Base-by-base conservation (phyloP, 768 basidiomycete species). In the Lactarius sanguifluus region DNA sequence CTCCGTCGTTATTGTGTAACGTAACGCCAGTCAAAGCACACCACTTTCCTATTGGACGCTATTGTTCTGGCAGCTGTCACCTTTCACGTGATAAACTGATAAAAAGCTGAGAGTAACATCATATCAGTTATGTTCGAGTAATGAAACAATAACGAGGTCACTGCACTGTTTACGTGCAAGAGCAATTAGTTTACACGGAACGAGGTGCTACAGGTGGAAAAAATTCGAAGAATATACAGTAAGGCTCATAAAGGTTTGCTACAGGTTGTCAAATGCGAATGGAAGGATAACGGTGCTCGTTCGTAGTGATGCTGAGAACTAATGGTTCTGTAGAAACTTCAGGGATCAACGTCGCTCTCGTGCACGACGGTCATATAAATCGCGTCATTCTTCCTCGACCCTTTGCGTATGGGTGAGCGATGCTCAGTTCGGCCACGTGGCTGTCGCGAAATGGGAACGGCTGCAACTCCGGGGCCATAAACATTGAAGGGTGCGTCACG, bases 331-430 rank as follows among this genome's bases (percentile, higher is more conserved):
- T 54, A 43, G 16, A 43, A 8, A 38, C 8, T 34, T 64, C 56
- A 55, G 40, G 56, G 54, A 23, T 40, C 47, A n/a, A 43, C 5
- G 23, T 59, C 40, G 1, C 64, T 70, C 59, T 70, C 69, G 20
- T 69, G 59, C 41, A 70, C 69, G 15, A 70, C 67, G 8, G 64
- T 70, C 69, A 70, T 69, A 38, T 64, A 65, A 20, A 69, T 65
- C 23, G 32, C 50, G 5, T 69, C 64, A 18, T 65, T 57, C 59
- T 63, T 69, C 45, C 34, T 69, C 30, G 40, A 5, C 43, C 52
- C 57, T 34, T 23, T 65, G 36, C 30, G 66, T 30, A 36, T 12
- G 6, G 69, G 52, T 1, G 57, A 34, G 57, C 55, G 52, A 47
- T 67, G 66, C 36, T 40, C 34, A 25, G 8, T 52, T 4, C 23